Evolutionary conservation across 2,329 filamentous ascomycete genomes (phyloP), one percentile per base, ranked within the genome.

Genomic region (Cryphonectria japonica): DNA sequence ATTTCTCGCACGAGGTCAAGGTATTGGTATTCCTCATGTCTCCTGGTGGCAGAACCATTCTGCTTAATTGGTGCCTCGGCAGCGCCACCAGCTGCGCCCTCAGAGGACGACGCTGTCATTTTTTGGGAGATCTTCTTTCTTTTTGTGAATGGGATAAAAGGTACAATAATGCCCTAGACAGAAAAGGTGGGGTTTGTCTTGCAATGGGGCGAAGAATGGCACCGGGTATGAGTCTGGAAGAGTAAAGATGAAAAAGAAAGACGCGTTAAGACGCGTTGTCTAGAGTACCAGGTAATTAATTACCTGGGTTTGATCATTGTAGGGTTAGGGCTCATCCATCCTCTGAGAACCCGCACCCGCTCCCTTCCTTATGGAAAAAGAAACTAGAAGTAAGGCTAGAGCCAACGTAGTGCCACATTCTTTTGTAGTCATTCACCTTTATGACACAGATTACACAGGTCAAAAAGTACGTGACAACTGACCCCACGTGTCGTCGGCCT

Each of bases 21-120:
- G 80, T 99, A 99, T 82, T 98, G 96, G 78, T 94, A 86, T 83
- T 99, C 96, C 84, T 98, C 95, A 78, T 97, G 94, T 34, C 77
- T 75, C 67, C 62, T 52, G 16, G 61, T n/a, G 3, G 66, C 43
- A 11, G 39, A 26, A n/a, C 69, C 69, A 59, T 69, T 69, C 26
- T 64, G 69, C 34, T 64, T 65, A 9, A 29, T 34, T 22, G 67
- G 41, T 39, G 63, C 34, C 37, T 60, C 71, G 46, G 67, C 34
- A 41, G 37, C 37, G 16, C 50, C 50, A 54, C 46, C 59, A 9
- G 59, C 50, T 41, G 66, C 60, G 9, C 66, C 52, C 32, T 65
- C 71, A n/a, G 69, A 37, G 26, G 69, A 69, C 37, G 71, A 69
- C 41, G 63, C 66, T 26, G 69, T 71, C 71, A 73, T 73, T 34